These are phyloP conservation scores for Diplocarpon rosae DNA, from an alignment of 2,329 filamentous ascomycete genomes.

Conservation along the genomic window DNA sequence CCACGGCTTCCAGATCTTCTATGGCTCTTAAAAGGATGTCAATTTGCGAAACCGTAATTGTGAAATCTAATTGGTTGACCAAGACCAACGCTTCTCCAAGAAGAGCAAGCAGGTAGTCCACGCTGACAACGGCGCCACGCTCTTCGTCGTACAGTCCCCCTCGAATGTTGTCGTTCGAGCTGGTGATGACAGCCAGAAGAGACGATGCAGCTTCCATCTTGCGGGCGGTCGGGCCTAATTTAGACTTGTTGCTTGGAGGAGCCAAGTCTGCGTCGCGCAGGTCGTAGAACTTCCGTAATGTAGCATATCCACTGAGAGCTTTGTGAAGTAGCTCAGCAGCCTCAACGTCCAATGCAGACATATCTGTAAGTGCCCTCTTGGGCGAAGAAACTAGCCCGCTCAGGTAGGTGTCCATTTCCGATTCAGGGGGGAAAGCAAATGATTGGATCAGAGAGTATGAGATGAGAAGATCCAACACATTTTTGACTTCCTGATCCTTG, in stretches of 20 bases:
- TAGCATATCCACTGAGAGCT: constrained; percentile 85
- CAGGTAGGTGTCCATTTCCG: constrained; percentile 64
- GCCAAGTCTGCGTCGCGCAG: constrained; percentile 60
- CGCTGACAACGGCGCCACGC: constrained; percentile 72
- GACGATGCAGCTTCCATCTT: constrained; percentile 62
- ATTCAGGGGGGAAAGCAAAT: constrained; percentile 60
- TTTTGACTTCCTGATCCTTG: constrained; percentile 64
- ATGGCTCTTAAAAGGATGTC: constrained; percentile 65
- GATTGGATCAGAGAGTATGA: constrained; percentile 82
- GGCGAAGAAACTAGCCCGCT: constrained; percentile 59
- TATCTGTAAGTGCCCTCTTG: constrained; percentile 56
- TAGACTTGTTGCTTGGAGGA: constrained; percentile 30
- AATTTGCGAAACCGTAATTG: constrained; percentile 62
- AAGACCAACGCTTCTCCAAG: constrained; percentile 77
- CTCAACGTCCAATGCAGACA: constrained; percentile 65
- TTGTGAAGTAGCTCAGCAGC: constrained; percentile 76
- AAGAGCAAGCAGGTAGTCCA: constrained; percentile 75
- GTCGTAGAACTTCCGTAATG: constrained; percentile 80
- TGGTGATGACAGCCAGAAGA: constrained; percentile 72
- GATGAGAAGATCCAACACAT: constrained; percentile 77
- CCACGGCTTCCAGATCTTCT: constrained; percentile 69
- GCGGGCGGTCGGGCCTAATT: constrained; percentile 38
- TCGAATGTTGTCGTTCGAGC: constrained; percentile 80
- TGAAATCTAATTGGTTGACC: constrained; percentile 47
- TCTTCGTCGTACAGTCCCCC: constrained; percentile 79